Evolutionary conservation across 2,329 filamentous ascomycete genomes (phyloP).

Genomic region (Aspergillus sp.): DNA sequence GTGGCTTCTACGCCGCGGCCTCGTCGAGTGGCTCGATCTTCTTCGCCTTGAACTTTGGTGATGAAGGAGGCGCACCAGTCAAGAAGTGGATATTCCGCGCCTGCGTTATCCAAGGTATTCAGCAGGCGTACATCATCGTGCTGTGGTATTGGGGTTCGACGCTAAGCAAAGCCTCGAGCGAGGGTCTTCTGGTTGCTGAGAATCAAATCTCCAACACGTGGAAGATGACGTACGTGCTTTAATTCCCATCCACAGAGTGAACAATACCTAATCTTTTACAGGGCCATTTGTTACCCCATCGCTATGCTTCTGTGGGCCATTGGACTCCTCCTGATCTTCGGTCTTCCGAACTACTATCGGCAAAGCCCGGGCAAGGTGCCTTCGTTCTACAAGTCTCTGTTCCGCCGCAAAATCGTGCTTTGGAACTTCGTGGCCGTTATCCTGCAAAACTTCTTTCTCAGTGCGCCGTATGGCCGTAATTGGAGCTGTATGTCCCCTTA

Average conservation of each 20-base stretch:
- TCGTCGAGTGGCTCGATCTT: slow-evolving; percentile 64
- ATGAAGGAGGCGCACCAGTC: slow-evolving; percentile 61
- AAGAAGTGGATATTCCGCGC: slow-evolving; percentile 66
- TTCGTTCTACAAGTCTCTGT: slow-evolving; percentile 61
- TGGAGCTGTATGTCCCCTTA: slow-evolving; percentile 53
- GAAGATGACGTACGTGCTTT: slow-evolving; percentile 41
- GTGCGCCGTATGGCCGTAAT: slow-evolving; percentile 65
- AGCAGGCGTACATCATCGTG: slow-evolving; percentile 63
- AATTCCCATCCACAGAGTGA: neutral
- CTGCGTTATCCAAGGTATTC: slow-evolving; percentile 64
- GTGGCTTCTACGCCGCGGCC: slow-evolving; percentile 61
- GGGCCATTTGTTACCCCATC: slow-evolving; percentile 58
- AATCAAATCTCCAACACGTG: slow-evolving; percentile 42
- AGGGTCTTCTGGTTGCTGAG: slow-evolving; percentile 39
- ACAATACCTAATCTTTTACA: slow-evolving; percentile 24
- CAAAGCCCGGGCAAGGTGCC: slow-evolving; percentile 62
- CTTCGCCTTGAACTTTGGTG: slow-evolving; percentile 67
- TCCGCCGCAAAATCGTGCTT: slow-evolving; percentile 62
- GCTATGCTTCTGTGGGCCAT: slow-evolving; percentile 57
- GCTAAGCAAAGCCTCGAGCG: slow-evolving; percentile 46
- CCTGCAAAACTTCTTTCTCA: slow-evolving; percentile 67
- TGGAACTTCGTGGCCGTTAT: slow-evolving; percentile 67
- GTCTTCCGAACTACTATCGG: slow-evolving; percentile 65
- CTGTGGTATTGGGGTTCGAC: slow-evolving; percentile 67
- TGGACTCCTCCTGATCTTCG: slow-evolving; percentile 55